Conservation (phyloP, 176 grass and related monocot genomes). For the Carex myosuroides region DNA sequence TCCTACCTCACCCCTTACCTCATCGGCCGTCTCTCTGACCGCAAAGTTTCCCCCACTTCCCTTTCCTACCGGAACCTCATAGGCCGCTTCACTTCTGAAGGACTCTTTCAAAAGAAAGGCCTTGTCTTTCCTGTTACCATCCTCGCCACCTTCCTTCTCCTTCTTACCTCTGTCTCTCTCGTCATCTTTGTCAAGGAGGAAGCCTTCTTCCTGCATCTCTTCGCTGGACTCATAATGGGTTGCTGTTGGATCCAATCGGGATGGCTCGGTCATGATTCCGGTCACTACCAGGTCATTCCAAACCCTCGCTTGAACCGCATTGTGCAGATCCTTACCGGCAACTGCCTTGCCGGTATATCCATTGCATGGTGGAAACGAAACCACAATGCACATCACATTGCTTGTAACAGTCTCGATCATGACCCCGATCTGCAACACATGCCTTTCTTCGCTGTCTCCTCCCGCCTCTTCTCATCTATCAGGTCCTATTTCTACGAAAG, state of each 20-base stretch:
- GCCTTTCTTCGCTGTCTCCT: conserved; percentile 74
- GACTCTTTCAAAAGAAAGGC: conserved; percentile 60
- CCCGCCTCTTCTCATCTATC: conserved; percentile 56
- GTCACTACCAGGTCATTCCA: conserved; percentile 56
- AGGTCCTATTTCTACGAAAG: conserved; percentile 61
- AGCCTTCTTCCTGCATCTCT: conserved; percentile 28
- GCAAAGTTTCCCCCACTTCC: conserved; percentile 48
- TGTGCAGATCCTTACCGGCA: conserved; percentile 56
- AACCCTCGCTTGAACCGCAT: conserved; percentile 37
- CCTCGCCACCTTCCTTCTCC: conserved; percentile 19
- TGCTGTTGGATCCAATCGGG: conserved; percentile 78
- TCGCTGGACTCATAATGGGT: conserved; percentile 47
- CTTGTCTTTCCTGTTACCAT: conserved; percentile 24
- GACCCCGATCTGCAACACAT: conserved; percentile 98
- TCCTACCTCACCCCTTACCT: conserved; percentile 48
- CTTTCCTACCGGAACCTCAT: conserved; percentile 67
- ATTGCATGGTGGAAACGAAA: conserved; percentile 98
- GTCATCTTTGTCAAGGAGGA: conserved; percentile 31
- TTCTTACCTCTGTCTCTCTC: conserved; percentile 30
- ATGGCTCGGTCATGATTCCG: conserved; percentile 86
- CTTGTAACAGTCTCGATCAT: conserved; percentile 90
- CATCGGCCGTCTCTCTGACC: conserved; percentile 63
- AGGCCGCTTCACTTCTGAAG: conserved; percentile 43
- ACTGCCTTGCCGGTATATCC: conserved; percentile 85
- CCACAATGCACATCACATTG: conserved; percentile 91